Evolutionary conservation across 305 asterid genomes (phyloP).

Genomic region (Petunia hybrid): DNA sequence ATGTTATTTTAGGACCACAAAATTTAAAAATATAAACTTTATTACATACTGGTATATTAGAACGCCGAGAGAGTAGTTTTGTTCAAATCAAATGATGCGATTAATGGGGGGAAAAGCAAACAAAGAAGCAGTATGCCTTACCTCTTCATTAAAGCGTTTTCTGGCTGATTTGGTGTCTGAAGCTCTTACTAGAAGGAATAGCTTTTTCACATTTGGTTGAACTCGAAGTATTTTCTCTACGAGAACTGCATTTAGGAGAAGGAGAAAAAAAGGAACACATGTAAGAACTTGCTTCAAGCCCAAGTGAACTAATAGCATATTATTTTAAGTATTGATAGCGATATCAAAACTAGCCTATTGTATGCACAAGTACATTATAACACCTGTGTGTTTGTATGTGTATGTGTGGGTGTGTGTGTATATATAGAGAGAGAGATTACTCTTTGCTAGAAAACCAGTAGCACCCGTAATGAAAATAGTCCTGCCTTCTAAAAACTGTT

Average conservation of each 20-base stretch:
- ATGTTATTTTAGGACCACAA: neutral
- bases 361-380: no score
- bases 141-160: constrained; percentile 60
- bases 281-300: no score
- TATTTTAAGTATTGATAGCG: no score
- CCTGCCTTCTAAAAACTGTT: constrained; percentile 42
- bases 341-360: no score
- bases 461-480: constrained; percentile 74
- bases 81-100: neutral
- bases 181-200: constrained; percentile 51
- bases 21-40: neutral
- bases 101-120: neutral
- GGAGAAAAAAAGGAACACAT: neutral
- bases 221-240: constrained; percentile 59
- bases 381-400: no score
- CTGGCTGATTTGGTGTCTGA: constrained; percentile 20
- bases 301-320: no score
- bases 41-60: no score
- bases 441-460: constrained; percentile 84
- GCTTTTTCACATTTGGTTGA: constrained; percentile 56
- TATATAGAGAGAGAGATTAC: constrained; percentile 32
- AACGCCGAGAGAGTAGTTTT: neutral
- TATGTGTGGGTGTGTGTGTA: no score
- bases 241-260: constrained; percentile 43
- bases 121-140: neutral